Conservation (phyloP, 208 protist species). For the Trypanosoma caninum region DNA sequence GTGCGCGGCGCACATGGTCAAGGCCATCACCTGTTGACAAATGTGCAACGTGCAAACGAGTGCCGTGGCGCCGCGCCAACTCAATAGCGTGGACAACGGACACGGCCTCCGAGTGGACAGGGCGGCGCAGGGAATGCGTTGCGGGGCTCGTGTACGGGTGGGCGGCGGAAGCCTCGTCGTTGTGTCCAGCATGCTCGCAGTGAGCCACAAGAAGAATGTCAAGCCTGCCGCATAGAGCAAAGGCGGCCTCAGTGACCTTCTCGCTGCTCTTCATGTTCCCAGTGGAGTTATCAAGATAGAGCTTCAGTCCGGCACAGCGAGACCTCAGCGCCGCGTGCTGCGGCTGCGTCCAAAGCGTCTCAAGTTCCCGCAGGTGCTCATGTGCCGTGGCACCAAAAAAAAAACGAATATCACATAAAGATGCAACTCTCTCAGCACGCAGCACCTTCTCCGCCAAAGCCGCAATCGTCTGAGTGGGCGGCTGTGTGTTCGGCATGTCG, state of each 20-base stretch:
- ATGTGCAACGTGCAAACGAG: slow-evolving; percentile 89
- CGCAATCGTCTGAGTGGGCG: slow-evolving; percentile 71
- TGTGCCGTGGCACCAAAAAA: slow-evolving; percentile 78
- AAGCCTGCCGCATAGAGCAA: slow-evolving; percentile 68
- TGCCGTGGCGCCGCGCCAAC: slow-evolving; percentile 50
- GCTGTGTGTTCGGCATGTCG: slow-evolving; percentile 89
- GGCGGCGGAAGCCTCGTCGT: slow-evolving; percentile 52
- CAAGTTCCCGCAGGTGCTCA: slow-evolving; percentile 62
- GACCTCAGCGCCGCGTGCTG: slow-evolving; percentile 40
- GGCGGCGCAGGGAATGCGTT: slow-evolving; percentile 78
- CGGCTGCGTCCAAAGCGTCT: slow-evolving; percentile 63
- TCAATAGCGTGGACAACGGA: slow-evolving; percentile 68
- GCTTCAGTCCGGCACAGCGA: slow-evolving; percentile 78
- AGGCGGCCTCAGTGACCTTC: slow-evolving; percentile 55
- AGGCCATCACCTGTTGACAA: slow-evolving; percentile 84
- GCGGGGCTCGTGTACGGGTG: slow-evolving; percentile 61
- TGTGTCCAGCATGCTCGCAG: slow-evolving; percentile 81
- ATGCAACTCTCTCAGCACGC: slow-evolving; percentile 24
- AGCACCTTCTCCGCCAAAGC: slow-evolving; percentile 71
- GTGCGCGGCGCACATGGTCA: slow-evolving; percentile 65
- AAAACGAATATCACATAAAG: slow-evolving; percentile 54
- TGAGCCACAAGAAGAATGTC: slow-evolving; percentile 80
- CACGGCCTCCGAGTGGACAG: slow-evolving; percentile 58
- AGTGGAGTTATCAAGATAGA: slow-evolving; percentile 88
- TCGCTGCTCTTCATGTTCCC: slow-evolving; percentile 76